These are phyloP conservation scores for Tulasnella calospora DNA, from an alignment of 768 basidiomycete genomes.

Conservation along the genomic window DNA sequence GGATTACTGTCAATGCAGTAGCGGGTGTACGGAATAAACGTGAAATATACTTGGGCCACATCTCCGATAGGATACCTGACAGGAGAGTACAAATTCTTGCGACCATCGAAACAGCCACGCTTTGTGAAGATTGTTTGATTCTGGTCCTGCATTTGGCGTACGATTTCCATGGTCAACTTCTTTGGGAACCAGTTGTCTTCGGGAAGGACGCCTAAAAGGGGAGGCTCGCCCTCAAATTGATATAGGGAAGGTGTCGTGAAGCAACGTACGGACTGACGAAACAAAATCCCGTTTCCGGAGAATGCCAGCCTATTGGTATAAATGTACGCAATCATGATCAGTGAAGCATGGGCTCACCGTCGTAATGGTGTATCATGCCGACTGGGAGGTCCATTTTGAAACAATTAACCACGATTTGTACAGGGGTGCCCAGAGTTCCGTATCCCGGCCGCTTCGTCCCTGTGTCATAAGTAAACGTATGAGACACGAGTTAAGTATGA, in stretches of 20 bases:
- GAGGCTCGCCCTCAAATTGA: not conserved
- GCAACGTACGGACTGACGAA: not conserved
- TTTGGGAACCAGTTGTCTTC: no score
- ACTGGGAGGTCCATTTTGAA: not conserved
- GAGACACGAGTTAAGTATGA: not conserved
- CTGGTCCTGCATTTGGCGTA: slow-evolving; percentile 4
- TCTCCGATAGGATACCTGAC: slow-evolving; percentile 29
- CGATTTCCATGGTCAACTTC: slow-evolving; percentile 48
- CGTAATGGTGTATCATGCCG: not conserved
- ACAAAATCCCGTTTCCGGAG: not conserved
- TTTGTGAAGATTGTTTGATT: not conserved
- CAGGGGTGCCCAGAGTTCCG: not conserved
- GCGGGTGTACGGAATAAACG: not conserved
- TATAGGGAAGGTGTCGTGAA: not conserved
- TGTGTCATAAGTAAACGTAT: not conserved
- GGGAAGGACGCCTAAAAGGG: not conserved
- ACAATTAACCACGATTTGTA: not conserved
- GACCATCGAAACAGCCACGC: not conserved
- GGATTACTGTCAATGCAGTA: not conserved
- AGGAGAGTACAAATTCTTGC: slow-evolving; percentile 12
- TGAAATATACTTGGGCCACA: slow-evolving; percentile 42
- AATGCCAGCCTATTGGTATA: not conserved
- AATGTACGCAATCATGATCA: not conserved
- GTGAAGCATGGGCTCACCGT: not conserved
- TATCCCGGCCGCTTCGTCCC: not conserved